Base-by-base conservation (phyloP, 441 rosid species). In the Macaranga tanarius region DNA sequence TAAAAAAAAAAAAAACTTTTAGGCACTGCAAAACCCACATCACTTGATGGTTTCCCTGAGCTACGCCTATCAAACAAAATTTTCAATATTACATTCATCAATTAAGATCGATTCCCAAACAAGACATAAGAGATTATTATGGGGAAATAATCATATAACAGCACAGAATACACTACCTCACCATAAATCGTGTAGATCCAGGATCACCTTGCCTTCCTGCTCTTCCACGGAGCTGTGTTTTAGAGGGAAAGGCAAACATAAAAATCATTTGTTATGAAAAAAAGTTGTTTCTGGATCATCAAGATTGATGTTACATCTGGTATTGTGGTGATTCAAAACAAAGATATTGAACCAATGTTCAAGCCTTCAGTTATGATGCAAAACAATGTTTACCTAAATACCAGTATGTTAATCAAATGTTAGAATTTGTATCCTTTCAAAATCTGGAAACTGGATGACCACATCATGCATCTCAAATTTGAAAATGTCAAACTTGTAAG, bases 151-250 rank as follows among this genome's bases (percentile, higher is more conserved):
- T 10, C 47, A 74, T 70, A 77, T 54, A 79, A 23, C n/a, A 60
- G 61, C 65, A 66, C 17, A 65, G 58, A 63, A 68, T 57, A 52
- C 52, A 75, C 71, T 91, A 95, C 99, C 99, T 92, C 77, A 92
- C 94, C 97, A 95, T 92, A 86, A 95, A 95, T 72, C 96, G 88
- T 15, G 99, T 92, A 63, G 99, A 95, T 79, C 97, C 97, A 77
- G 91, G 99, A 87, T 95, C 99, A 50, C 99, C 99, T 81, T 95
- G 97, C 84, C 99, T 88, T 84, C 97, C 99, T 73, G 99, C 97
- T 89, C 99, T 83, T 63, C 99, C 99, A 68, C 99, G 97, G 79
- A 95, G 99, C 99, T 95, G 76, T 70, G 26, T 57, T 57, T 10
- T 16, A 26, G 50, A 56, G 70, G 22, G 19, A 17, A 17, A 67